Evolutionary conservation across 257 asterid genomes (phyloP).

Genomic region (Nyctanthes arbortristis): DNA sequence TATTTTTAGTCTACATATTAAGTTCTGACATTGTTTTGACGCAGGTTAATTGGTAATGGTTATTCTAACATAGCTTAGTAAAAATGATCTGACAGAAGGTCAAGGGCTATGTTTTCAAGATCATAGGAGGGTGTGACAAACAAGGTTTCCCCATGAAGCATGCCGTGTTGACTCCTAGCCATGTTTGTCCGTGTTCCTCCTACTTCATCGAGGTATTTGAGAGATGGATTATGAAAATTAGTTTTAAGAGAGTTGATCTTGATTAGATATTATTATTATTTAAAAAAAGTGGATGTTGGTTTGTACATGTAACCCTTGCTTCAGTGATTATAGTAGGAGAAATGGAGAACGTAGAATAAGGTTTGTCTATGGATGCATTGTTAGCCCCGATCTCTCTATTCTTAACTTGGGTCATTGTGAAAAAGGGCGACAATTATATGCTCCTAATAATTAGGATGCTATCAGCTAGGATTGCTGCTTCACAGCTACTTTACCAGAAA

Average conservation of each 20-base stretch:
- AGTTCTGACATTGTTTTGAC: background rate
- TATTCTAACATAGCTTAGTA: background rate
- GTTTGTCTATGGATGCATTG: slow-evolving; percentile 85
- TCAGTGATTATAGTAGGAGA: slow-evolving; percentile 74
- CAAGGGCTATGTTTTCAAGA: slow-evolving; percentile 56
- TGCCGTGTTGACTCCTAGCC: slow-evolving; percentile 55
- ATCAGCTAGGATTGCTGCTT: too few species aligned
- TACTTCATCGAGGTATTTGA: slow-evolving; percentile 43
- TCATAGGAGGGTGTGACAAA: slow-evolving; percentile 66
- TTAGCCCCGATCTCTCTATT: slow-evolving; percentile 73
- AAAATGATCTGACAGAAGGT: slow-evolving; percentile 31
- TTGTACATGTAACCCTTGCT: slow-evolving; percentile 63
- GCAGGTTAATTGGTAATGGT: background rate
- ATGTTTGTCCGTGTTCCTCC: slow-evolving; percentile 53
- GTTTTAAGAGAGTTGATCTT: too few species aligned
- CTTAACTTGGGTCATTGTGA: slow-evolving; percentile 70
- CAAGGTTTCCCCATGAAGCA: slow-evolving; percentile 68
- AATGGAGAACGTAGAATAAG: slow-evolving; percentile 77
- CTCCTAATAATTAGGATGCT: too few species aligned
- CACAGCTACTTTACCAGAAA: too few species aligned
- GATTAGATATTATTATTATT: too few species aligned
- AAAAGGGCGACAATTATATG: slow-evolving; percentile 72
- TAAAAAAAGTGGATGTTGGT: background rate
- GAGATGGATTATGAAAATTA: too few species aligned
- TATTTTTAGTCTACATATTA: background rate